Base-by-base conservation (phyloP, 176 grass and related monocot genomes). In the Aegilops tauschii region DNA sequence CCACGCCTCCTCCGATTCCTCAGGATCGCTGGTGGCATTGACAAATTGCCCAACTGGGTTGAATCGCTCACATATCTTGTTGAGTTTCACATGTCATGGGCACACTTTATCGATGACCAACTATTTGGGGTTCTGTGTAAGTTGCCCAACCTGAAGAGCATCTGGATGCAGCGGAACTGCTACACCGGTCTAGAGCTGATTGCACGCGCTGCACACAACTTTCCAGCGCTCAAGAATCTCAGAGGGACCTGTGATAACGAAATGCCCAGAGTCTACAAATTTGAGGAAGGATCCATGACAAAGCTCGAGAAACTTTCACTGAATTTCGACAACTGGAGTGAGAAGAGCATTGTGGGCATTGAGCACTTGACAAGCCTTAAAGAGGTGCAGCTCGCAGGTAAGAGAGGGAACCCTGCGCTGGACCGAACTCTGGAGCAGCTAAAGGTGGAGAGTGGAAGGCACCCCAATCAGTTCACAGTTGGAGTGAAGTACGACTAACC, bases 31-130 rank as follows among this genome's bases (percentile, higher is more conserved):
- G 82, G 82, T 3, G 1, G 0, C 25, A 31, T 76, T 4, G 52
- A 9, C 29, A 6, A 0, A 2, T n/a, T 84, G 58, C 37, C 82
- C 3, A 4, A n/a, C 1, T 84, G 82, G 82, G 36, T 84, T 2
- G 37, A 3, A 10, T 84, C 39, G 5, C 70, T 84, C 9, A 83
- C 82, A 8, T 6, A 64, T 23, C 82, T 84, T 84, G 82, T 75
- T 63, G 69, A 84, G 23, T 63, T 84, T 9, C 1, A 2, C n/a
- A 71, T 82, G 2, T 31, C 54, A 0, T 83, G n/a, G 47, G 12
- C 69, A 29, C 1, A 5, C 8, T 12, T 71, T 27, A 1, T 8
- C 0, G 47, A 17, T 75, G 70, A 47, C 25, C 2, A 31, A 1
- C 25, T 75, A 21, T 64, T 75, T 1, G 16, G 18, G 9, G 54